phyloP scores from a whole-genome alignment of 768 basidiomycete genomes.

The Phanerodontia chrysosporium region DNA sequence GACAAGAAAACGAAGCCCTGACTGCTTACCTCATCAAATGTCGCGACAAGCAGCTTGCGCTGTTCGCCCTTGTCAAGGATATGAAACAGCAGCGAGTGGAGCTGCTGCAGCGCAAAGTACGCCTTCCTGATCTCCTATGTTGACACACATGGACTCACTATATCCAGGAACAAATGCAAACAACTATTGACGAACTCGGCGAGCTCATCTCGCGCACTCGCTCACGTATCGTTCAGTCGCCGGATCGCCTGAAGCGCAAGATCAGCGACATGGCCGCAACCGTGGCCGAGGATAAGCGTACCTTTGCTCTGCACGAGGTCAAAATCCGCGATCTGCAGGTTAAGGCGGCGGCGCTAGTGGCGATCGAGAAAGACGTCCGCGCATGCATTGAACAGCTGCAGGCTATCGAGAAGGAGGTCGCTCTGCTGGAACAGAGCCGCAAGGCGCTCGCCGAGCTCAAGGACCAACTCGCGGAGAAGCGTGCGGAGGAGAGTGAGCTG shows the following conservation, averaged over 20 bases:
- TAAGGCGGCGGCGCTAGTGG: constrained; percentile 65
- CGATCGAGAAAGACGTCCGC: constrained; percentile 79
- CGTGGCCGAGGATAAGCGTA: constrained; percentile 67
- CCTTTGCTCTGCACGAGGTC: constrained; percentile 57
- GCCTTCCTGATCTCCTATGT: neutral
- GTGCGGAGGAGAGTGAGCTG: constrained; percentile 70
- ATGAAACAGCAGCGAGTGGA: constrained; percentile 69
- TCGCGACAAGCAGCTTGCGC: constrained; percentile 56
- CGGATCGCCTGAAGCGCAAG: constrained; percentile 81
- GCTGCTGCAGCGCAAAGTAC: constrained; percentile 60
- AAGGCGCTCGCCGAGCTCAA: constrained; percentile 67
- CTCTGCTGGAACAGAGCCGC: constrained; percentile 56
- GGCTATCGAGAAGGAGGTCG: constrained; percentile 64
- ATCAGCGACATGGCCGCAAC: constrained; percentile 72
- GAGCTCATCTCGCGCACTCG: constrained; percentile 62
- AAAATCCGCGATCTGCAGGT: constrained; percentile 76
- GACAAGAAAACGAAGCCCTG: constrained; percentile 55
- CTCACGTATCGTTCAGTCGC: constrained; percentile 84
- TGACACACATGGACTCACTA: neutral
- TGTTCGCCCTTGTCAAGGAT: constrained; percentile 62
- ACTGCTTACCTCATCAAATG: constrained; percentile 65
- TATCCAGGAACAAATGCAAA: constrained; percentile 54
- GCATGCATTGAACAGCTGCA: constrained; percentile 73
- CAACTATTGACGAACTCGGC: constrained; percentile 52
- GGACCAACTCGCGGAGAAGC: constrained; percentile 66